These are phyloP conservation scores for Metschnikowia drakensbergensis DNA, from an alignment of 805 yeast species.

Conservation along the genomic window DNA sequence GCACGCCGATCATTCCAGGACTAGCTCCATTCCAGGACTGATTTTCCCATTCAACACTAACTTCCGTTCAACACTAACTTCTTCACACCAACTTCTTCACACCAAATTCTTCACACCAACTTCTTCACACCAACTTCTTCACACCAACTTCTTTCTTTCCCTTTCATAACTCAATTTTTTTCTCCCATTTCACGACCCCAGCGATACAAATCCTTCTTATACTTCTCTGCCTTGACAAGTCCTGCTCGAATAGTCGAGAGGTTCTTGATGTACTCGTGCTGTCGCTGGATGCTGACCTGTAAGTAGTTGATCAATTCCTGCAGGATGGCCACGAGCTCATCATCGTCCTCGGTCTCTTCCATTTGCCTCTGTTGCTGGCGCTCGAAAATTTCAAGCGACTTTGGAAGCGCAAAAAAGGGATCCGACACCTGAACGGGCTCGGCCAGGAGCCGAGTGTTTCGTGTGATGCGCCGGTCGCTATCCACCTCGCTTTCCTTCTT, in stretches of 20 bases:
- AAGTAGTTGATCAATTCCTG: conserved; percentile 42
- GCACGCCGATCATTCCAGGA: too few species aligned
- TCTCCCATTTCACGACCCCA: conserved; percentile 88
- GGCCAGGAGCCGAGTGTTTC: conserved; percentile 31
- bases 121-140: too few species aligned
- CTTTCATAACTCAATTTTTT: conserved; percentile 16
- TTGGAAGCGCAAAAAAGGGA: conserved; percentile 57
- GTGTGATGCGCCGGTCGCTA: conserved; percentile 17
- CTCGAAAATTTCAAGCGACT: conserved; percentile 32
- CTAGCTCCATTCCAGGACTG: too few species aligned
- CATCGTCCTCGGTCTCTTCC: conserved; percentile 21
- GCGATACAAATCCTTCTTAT: conserved; percentile 61
- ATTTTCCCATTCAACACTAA: too few species aligned
- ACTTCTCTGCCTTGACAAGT: conserved; percentile 70
- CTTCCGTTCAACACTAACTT: too few species aligned
- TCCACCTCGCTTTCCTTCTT: conserved; percentile 8
- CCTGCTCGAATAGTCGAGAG: conserved; percentile 71
- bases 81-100: too few species aligned
- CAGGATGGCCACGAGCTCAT: conserved; percentile 56
- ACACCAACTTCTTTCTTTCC: too few species aligned
- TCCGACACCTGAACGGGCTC: conserved; percentile 52
- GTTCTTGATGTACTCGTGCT: conserved; percentile 81
- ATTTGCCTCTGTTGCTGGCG: conserved; percentile 21
- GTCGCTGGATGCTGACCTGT: conserved; percentile 45
- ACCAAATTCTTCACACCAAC: too few species aligned